Percentiles rank a stretch among this genome's conserved stretches.
These are phyloP conservation scores for Alternaria gaisen DNA, from an alignment of 2,329 filamentous ascomycete genomes.

Conservation along the genomic window DNA sequence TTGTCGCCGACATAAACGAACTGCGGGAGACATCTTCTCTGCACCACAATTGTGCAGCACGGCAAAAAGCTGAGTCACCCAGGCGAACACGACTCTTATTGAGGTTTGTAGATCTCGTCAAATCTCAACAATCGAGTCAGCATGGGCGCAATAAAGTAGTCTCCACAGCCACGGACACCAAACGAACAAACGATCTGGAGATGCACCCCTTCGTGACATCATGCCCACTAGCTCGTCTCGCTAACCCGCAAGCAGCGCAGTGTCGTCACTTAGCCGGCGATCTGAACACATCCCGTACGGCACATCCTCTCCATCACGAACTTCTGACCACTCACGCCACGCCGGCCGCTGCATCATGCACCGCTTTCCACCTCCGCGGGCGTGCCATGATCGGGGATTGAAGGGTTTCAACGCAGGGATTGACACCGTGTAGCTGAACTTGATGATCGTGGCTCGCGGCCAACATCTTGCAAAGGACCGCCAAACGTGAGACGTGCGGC, in stretches of 20 bases:
- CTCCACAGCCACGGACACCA: not conserved
- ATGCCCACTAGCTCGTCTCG: not conserved
- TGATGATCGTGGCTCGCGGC: not conserved
- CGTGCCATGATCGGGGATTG: not conserved
- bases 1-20: not conserved
- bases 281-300: not conserved
- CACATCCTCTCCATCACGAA: conserved; percentile 4
- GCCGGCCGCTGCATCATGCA: not conserved
- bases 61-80: not conserved
- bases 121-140: not conserved
- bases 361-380: not conserved
- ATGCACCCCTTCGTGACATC: not conserved
- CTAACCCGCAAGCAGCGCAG: not conserved
- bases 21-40: not conserved
- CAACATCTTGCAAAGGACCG: not conserved
- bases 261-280: not conserved
- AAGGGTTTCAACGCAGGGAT: conserved; percentile 1
- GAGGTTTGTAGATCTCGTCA: not conserved
- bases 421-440: not conserved
- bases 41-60: not conserved
- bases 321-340: not conserved
- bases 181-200: not conserved
- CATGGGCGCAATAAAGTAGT: not conserved
- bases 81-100: not conserved
- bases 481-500: not conserved